Evolutionary conservation across 768 basidiomycete species (phyloP).

Genomic region (Boletus reticuloceps): DNA sequence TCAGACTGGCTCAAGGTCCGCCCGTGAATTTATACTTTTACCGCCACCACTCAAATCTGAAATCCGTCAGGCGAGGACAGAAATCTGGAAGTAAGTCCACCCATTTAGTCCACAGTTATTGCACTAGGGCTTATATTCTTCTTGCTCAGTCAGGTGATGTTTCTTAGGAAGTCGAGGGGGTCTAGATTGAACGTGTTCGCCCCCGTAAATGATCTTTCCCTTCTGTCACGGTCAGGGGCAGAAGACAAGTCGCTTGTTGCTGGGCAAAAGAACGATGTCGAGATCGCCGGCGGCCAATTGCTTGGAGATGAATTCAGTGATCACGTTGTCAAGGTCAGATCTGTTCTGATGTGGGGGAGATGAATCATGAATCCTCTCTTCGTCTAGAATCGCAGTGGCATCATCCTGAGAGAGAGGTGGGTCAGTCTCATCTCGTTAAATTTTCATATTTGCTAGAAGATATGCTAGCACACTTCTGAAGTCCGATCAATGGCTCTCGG

Average conservation of each 20-base stretch:
- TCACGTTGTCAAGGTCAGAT: constrained; percentile 80
- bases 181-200: constrained; percentile 78
- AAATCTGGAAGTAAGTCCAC: constrained; percentile 84
- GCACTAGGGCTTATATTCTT: background rate
- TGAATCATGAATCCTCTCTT: background rate
- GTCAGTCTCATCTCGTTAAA: constrained; percentile 23
- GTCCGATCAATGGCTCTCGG: constrained; percentile 87
- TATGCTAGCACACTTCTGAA: constrained; percentile 73
- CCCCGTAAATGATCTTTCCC: constrained; percentile 85
- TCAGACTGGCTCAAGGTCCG: constrained; percentile 82
- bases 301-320: constrained; percentile 95
- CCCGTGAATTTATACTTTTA: background rate
- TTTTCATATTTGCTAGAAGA: background rate
- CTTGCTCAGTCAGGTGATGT: constrained; percentile 70
- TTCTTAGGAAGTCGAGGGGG: constrained; percentile 66
- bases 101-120: background rate
- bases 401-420: constrained; percentile 88
- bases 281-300: constrained; percentile 77
- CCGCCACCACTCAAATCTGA: background rate
- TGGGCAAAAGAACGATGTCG: constrained; percentile 72
- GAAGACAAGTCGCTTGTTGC: constrained; percentile 55
- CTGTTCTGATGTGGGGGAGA: background rate
- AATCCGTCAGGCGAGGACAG: constrained; percentile 61
- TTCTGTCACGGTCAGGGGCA: constrained; percentile 68
- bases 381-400: constrained; percentile 85